Evolutionary conservation across 2,329 filamentous ascomycete species (phyloP).

Genomic region (Samsoniella hepiali): DNA sequence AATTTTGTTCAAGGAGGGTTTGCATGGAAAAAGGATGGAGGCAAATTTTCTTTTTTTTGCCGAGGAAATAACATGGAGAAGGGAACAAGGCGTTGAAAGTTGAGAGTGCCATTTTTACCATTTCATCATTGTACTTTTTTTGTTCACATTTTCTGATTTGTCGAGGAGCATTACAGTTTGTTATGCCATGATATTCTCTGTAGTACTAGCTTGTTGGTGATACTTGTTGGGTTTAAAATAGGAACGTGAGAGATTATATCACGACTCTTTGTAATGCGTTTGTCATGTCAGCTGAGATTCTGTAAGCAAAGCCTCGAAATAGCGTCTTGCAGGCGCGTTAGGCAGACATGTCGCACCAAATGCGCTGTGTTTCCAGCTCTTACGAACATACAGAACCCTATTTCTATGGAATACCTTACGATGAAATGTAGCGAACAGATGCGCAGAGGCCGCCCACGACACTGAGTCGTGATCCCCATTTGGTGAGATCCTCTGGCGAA

Average conservation of each 20-base stretch:
- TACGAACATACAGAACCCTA: not conserved
- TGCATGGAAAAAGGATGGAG: not conserved
- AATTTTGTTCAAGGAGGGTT: not conserved
- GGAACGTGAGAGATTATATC: not conserved
- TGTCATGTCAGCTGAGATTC: not conserved
- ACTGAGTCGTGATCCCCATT: not conserved
- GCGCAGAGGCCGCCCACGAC: not conserved
- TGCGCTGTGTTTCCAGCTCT: not conserved
- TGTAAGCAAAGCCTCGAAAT: not conserved
- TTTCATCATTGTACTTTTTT: constrained; percentile 11
- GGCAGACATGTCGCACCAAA: not conserved
- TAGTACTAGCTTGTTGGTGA: constrained; percentile 12
- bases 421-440: not conserved
- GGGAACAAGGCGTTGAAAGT: constrained; percentile 7
- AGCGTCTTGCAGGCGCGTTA: not conserved
- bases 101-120: not conserved
- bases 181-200: constrained; percentile 12
- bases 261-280: not conserved
- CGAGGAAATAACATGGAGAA: not conserved
- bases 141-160: not conserved
- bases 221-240: constrained; percentile 2
- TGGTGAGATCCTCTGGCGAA: not conserved
- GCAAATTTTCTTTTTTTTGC: not conserved
- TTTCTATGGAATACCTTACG: not conserved
- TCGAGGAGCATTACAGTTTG: constrained; percentile 6